Conservation (phyloP, 768 basidiomycete genomes). For the Boletellus ananas region DNA sequence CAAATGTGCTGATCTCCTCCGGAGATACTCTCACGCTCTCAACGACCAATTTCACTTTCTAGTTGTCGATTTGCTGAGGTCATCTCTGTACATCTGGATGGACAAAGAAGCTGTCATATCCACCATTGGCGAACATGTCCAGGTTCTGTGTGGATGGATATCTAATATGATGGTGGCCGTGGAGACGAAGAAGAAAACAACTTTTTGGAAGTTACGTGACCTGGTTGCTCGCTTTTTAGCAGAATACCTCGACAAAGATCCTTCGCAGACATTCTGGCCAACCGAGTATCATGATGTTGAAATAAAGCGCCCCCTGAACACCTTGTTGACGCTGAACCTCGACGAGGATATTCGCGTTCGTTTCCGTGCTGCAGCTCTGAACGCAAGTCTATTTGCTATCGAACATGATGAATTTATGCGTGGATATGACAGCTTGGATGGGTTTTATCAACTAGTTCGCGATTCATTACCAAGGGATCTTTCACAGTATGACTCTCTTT, state of each 20-base stretch:
- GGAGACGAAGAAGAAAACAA: constrained; percentile 36
- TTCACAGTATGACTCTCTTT: constrained; percentile 41
- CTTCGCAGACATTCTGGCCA: constrained; percentile 48
- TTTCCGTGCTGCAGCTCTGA: constrained; percentile 65
- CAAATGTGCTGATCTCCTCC: constrained; percentile 50
- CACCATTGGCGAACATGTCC: constrained; percentile 43
- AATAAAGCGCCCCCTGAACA: constrained; percentile 37
- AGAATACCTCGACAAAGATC: constrained; percentile 58
- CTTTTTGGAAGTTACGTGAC: constrained; percentile 69
- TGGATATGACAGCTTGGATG: constrained; percentile 21
- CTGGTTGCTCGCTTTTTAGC: constrained; percentile 62
- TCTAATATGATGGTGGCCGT: constrained; percentile 39
- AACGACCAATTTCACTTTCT: constrained; percentile 52
- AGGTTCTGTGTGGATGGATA: constrained; percentile 53
- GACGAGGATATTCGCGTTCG: constrained; percentile 84
- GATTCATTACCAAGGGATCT: constrained; percentile 42
- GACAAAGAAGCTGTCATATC: constrained; percentile 24
- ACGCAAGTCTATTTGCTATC: constrained; percentile 53
- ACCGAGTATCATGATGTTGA: constrained; percentile 24
- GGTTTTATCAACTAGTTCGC: constrained; percentile 46
- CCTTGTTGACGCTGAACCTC: constrained; percentile 51
- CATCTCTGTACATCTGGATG: constrained; percentile 62
- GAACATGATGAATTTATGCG: constrained; percentile 30
- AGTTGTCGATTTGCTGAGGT: constrained; percentile 57
- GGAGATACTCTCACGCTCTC: constrained; percentile 50